phyloP scores from a whole-genome alignment of 2,329 filamentous ascomycete genomes.

The Chrysoporthe austroafricana region DNA sequence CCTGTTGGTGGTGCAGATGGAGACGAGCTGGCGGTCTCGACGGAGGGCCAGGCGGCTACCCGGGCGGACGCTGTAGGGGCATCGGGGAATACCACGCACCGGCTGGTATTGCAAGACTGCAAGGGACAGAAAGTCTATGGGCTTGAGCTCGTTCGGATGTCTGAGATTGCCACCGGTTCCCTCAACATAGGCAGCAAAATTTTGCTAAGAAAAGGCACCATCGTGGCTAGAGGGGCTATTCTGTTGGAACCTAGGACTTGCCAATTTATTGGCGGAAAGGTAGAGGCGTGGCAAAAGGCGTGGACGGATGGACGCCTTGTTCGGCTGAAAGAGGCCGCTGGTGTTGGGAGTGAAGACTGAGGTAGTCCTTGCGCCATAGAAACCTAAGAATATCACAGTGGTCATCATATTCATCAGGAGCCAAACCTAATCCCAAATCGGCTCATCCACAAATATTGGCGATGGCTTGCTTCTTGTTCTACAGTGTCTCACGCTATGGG shows the following conservation, averaged over 20 bases:
- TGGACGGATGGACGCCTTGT: constrained; percentile 77
- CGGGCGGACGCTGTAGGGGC: constrained; percentile 20
- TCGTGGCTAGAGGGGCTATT: constrained; percentile 76
- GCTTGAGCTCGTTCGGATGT: constrained; percentile 71
- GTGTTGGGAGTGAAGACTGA: constrained; percentile 35
- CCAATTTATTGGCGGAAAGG: constrained; percentile 82
- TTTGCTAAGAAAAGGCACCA: constrained; percentile 65
- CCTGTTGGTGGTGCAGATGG: constrained; percentile 47
- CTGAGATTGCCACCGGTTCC: constrained; percentile 67
- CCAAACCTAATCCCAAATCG: neutral
- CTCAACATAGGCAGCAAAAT: constrained; percentile 80
- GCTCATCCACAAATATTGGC: too few species aligned
- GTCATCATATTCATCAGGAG: neutral
- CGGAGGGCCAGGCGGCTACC: constrained; percentile 5
- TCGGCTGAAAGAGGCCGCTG: constrained; percentile 65
- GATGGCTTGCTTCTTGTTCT: neutral
- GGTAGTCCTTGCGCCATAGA: neutral
- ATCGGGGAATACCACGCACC: constrained; percentile 67
- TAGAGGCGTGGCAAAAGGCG: constrained; percentile 77
- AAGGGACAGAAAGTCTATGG: constrained; percentile 70
- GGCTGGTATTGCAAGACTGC: constrained; percentile 81
- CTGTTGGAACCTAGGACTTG: constrained; percentile 72
- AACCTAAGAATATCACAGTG: neutral
- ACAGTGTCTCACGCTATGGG: neutral
- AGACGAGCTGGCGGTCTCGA: constrained; percentile 47